Evolutionary conservation across 2,329 filamentous ascomycete species (phyloP).

Genomic region (Fusarium pseudocircinatum): DNA sequence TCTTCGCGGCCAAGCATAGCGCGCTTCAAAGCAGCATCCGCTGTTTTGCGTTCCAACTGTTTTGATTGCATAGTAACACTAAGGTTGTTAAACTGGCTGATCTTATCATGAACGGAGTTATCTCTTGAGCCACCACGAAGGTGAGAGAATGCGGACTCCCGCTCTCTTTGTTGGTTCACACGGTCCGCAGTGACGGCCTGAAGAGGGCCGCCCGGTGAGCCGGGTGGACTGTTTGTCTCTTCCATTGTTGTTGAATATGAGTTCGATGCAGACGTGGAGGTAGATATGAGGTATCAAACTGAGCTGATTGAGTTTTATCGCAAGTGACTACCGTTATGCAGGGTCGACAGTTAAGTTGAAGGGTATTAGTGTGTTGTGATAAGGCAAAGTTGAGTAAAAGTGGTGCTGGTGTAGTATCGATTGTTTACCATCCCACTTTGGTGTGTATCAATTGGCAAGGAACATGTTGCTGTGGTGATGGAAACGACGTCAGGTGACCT

Average conservation of each 20-base stretch:
- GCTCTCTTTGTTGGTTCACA: constrained; percentile 60
- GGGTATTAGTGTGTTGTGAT: constrained; percentile 29
- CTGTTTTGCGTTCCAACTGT: constrained; percentile 70
- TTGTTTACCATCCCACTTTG: constrained; percentile 42
- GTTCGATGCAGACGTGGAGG: neutral
- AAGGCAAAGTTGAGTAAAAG: constrained; percentile 14
- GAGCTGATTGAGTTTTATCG: neutral
- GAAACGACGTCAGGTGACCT: constrained; percentile 31
- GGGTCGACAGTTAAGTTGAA: constrained; percentile 8
- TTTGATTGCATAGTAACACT: constrained; percentile 69
- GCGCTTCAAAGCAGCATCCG: constrained; percentile 72
- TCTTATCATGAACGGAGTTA: constrained; percentile 72
- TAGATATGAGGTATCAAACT: neutral
- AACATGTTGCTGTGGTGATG: constrained; percentile 16
- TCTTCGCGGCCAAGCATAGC: constrained; percentile 76
- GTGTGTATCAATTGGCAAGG: constrained; percentile 1
- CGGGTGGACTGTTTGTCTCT: constrained; percentile 56
- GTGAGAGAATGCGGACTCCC: constrained; percentile 51
- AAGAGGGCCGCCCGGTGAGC: constrained; percentile 66
- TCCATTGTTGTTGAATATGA: constrained; percentile 29
- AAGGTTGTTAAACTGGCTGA: constrained; percentile 77
- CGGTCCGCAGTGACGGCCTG: constrained; percentile 72
- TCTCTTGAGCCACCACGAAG: constrained; percentile 58
- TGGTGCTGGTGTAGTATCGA: constrained; percentile 18
- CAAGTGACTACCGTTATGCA: constrained; percentile 12